phyloP scores from a whole-genome alignment of 148 eudicot species.

The Vaccinium corymbosum region DNA sequence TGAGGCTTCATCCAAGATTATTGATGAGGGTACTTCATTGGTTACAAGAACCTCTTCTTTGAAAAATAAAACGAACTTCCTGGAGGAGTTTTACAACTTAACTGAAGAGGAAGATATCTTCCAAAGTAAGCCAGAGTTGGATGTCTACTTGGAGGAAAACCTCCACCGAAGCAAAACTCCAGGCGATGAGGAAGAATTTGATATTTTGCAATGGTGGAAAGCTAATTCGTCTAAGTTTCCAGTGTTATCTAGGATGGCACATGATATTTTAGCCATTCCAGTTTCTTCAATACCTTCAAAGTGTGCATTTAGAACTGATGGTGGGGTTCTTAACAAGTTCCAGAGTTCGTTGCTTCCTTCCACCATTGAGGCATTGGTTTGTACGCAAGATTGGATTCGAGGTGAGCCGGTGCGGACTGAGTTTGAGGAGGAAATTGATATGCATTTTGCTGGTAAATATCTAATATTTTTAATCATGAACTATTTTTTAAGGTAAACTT shows the following conservation, averaged over 20 bases:
- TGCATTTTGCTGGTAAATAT: constrained; percentile 20
- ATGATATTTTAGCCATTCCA: constrained; percentile 21
- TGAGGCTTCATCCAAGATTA: background rate
- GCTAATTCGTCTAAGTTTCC: constrained; percentile 12
- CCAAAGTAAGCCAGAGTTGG: constrained; percentile 9
- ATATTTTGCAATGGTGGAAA: constrained; percentile 24
- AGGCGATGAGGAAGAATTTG: constrained; percentile 3
- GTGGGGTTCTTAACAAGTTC: constrained; percentile 13
- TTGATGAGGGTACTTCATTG: constrained; percentile 6
- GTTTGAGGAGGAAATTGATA: constrained; percentile 22
- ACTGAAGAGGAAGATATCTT: constrained; percentile 17
- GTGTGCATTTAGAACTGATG: constrained; percentile 6
- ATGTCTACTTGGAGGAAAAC: constrained; percentile 14
- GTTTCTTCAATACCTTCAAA: constrained; percentile 16
- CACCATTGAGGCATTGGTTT: constrained; percentile 17
- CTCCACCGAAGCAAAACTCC: constrained; percentile 15
- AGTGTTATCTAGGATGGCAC: constrained; percentile 15
- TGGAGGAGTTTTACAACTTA: constrained; percentile 21
- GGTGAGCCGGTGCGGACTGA: background rate
- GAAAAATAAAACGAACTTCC: background rate
- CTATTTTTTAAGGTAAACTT: background rate
- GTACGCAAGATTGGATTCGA: constrained; percentile 17
- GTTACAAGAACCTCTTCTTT: constrained; percentile 7
- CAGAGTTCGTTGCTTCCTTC: constrained; percentile 20
- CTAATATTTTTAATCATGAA: background rate